Evolutionary conservation across 2,329 filamentous ascomycete species (phyloP), one percentile per base, ranked within the genome.

Genomic region (Monilinia laxa): DNA sequence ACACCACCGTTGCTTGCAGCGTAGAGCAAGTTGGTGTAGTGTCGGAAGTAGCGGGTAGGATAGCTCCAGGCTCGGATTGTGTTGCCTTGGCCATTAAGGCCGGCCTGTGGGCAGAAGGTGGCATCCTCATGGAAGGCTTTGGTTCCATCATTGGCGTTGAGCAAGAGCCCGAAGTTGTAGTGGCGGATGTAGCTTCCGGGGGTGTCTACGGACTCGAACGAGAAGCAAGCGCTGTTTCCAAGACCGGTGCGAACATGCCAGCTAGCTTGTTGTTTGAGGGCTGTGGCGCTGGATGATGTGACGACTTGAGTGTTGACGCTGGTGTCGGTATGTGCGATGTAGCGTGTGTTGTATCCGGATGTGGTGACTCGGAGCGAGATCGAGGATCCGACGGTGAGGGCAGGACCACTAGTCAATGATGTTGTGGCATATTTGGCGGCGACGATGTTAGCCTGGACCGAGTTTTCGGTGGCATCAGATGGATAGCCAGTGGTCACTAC

Each of bases 401-500:
- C 77, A 0, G 80, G 71, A 0, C 84, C 85, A 70, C 80, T 83
- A 59, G 76, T 82, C 67, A 86, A 71, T 0, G 82, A 80, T 0
- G 62, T 64, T 6, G 71, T 75, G 77, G 81, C 81, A 68, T 89
- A 89, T 67, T 81, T 81, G 23, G 86, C 85, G 0, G 84, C 84
- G 83, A 73, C 84, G 66, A 89, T 84, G 71, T 89, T 79, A 62
- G 83, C 84, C 75, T 87, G 85, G 0, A 88, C 84, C 0, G 80
- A 74, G 74, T 81, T 80, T 75, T 89, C 87, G 3, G 81, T 85
- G 14, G 79, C 81, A 69, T 89, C 85, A 2, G 83, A 81, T 0
- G 87, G 86, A 71, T 87, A 89, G 0, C 85, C 85, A 0, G 79
- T 76, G 18, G 85, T 88, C 85, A 89, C 87, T 31, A 84, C 85